Evolutionary conservation across 768 basidiomycete genomes (phyloP), one percentile per base, ranked within the genome.

Genomic region (Terana coerulea): DNA sequence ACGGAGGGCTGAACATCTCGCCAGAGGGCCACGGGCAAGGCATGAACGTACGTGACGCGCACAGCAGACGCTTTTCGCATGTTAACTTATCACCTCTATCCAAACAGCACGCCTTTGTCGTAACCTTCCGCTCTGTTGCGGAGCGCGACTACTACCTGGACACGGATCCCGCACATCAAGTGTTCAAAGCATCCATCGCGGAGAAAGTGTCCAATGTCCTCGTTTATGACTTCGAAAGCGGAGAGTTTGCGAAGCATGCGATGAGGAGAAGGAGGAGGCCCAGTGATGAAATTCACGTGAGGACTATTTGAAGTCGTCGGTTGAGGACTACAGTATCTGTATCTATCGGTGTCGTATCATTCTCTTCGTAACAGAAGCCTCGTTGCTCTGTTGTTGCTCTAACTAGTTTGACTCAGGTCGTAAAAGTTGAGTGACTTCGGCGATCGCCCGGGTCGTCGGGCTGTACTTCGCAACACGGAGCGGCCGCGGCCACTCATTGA

Each of bases 221-320:
- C 29, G 47, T 53, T 5, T 53, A 48, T 29, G 52, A 53, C 47
- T 53, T 48, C 21, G 47, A 40, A 39, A 53, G 47, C 36, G 52
- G 52, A 12, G 37, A 29, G 29, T 53, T 53, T 34, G 45, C 45
- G 31, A 29, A 33, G 6, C 43, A 10, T 15, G 15, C 43, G 17
- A 11, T 1, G 1, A n/a, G n/a, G 39, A 9, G 24, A 19, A 19
- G 39, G 19, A 19, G 9, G 9, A 9, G 10, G 39, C 8, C 39
- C 9, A 40, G 24, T 19, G 24, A 7, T 9, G 39, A 40, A 22
- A 19, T 8, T 40, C 19, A n/a, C 24, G 39, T 19, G n/a, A 8
- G 24, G 39, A 8, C 19, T 15, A n/a, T n/a, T n/a, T n/a, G n/a
- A n/a, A n/a, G n/a, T n/a, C n/a, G n/a, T n/a, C n/a, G n/a, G n/a